Percentiles rank a stretch among this genome's conserved stretches.
phyloP scores from a whole-genome alignment of 2,329 filamentous ascomycete species.

The Sporothrix curviconia region DNA sequence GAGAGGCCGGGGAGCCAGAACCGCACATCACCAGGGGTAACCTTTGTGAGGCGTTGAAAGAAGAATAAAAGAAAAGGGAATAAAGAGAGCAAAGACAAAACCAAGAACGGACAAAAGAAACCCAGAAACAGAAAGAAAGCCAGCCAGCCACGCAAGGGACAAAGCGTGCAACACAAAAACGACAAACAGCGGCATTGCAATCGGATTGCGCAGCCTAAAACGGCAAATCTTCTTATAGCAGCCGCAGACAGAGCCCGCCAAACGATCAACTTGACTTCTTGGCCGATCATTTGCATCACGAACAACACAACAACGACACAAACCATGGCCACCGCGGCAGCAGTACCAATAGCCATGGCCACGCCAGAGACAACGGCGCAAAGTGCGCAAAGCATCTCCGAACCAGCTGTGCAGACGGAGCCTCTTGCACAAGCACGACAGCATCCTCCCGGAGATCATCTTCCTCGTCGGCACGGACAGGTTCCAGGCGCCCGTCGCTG shows the following conservation, averaged over 20 bases:
- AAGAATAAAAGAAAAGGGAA: background rate
- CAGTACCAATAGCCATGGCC: background rate
- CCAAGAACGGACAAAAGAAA: background rate
- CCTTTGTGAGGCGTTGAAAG: background rate
- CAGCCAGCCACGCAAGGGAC: background rate
- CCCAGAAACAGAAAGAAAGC: background rate
- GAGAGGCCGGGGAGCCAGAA: background rate
- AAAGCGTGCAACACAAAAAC: slow-evolving; percentile 7
- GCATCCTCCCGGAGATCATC: slow-evolving; percentile 5
- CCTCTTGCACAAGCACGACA: background rate
- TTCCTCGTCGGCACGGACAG: background rate
- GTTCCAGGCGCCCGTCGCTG: slow-evolving; percentile 27
- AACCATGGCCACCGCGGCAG: background rate
- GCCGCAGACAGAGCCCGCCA: no score
- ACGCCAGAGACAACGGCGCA: background rate
- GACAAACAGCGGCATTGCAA: slow-evolving; percentile 2
- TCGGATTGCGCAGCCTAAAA: background rate
- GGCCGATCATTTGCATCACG: background rate
- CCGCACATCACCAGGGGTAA: background rate
- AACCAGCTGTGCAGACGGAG: background rate
- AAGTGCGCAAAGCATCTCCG: background rate
- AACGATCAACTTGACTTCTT: no score
- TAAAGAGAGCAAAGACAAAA: background rate
- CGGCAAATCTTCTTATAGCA: no score
- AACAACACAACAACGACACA: background rate